Evolutionary conservation across 75 land plant genomes (phyloP), one percentile per base, ranked within the genome.

Genomic region (Adiantum capillusveneris): DNA sequence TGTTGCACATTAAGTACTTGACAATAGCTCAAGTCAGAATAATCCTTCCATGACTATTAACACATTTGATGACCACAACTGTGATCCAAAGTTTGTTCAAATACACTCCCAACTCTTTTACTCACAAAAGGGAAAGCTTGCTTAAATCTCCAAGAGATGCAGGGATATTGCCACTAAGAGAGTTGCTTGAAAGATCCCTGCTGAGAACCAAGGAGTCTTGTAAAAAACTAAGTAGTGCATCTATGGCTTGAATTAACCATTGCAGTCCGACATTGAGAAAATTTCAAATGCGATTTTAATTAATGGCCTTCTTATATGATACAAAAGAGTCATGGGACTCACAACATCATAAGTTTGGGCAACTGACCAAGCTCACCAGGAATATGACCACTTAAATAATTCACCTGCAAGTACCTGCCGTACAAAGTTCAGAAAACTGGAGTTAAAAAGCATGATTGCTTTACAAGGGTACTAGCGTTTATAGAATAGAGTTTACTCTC

Each of bases 161-260:
- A 26, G 96, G 96, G 50, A 90, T 83, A 28, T 52, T 48, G 51
- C 87, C 96, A 70, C 79, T 71, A n/a, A 88, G 74, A 36, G 81
- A 66, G 51, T 88, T 88, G 77, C 85, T 80, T 0, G 90, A 80
- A 26, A 89, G 36, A 66, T 89, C 90, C 63, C 95, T 89, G 70
- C 27, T n/a, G 11, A 22, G 25, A 42, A 52, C 48, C 25, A 29
- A 61, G n/a, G 49, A 42, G 26, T 18, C 25, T 1, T 20, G 27
- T 6, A 45, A 50, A 50, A 58, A 14, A 34, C n/a, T 5, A 34
- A 34, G 37, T 5, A 34, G 9, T 3, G 37, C 37, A 34, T 34
- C 37, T n/a, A n/a, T n/a, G n/a, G n/a, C n/a, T n/a, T n/a, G n/a
- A n/a, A n/a, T n/a, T n/a, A n/a, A 34, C 9, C 37, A 34, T 3